Percentiles rank a stretch among this genome's conserved stretches.
phyloP scores from a whole-genome alignment of 2,329 filamentous ascomycete species.

The Colletotrichum shisoi region DNA sequence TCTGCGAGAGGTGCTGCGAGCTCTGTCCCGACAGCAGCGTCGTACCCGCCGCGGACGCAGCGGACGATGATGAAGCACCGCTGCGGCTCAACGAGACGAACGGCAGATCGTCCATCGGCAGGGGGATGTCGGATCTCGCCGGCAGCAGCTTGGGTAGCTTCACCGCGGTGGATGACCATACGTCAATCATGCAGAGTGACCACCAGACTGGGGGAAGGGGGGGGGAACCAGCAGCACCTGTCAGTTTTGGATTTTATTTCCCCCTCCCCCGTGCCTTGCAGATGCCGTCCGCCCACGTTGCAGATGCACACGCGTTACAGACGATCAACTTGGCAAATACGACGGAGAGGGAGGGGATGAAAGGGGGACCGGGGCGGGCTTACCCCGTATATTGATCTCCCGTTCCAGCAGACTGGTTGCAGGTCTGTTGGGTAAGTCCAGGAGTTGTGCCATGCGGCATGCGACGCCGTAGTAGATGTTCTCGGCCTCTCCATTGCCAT shows the following conservation, averaged over 20 bases:
- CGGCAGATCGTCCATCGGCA: slow-evolving; percentile 50
- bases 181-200: slow-evolving; percentile 42
- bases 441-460: slow-evolving; percentile 47
- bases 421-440: slow-evolving; percentile 48
- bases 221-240: neutral
- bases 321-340: slow-evolving; percentile 4
- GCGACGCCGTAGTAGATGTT: slow-evolving; percentile 51
- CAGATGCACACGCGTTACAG: slow-evolving; percentile 16
- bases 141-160: slow-evolving; percentile 42
- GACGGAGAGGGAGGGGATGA: neutral
- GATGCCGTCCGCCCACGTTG: slow-evolving; percentile 7
- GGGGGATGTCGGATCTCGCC: slow-evolving; percentile 42
- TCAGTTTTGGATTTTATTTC: slow-evolving; percentile 12
- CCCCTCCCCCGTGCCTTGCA: slow-evolving; percentile 26
- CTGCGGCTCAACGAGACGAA: slow-evolving; percentile 43
- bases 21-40: slow-evolving; percentile 27
- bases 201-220: slow-evolving; percentile 39
- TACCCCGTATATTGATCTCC: slow-evolving; percentile 48
- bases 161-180: slow-evolving; percentile 42
- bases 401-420: slow-evolving; percentile 44
- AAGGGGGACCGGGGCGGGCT: slow-evolving; percentile 10
- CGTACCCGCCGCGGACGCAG: neutral
- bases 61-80: neutral
- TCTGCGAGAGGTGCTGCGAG: slow-evolving; percentile 46
- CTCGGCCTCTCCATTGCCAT: slow-evolving; percentile 50